These are phyloP conservation scores for Pichia nanzhaoensis DNA, from an alignment of 805 yeast genomes.

Conservation along the genomic window DNA sequence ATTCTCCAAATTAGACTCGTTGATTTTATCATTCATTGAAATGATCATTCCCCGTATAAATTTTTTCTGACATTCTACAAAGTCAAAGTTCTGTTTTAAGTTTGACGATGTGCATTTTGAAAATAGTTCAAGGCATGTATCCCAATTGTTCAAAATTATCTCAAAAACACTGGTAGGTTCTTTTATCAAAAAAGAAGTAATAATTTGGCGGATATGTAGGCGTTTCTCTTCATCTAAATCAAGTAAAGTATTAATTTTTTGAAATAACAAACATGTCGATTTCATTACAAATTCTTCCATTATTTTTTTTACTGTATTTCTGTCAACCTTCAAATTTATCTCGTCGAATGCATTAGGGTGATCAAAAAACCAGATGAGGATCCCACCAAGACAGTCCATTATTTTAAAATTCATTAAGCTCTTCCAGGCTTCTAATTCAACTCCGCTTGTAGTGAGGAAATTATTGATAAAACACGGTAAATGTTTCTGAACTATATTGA, in stretches of 20 bases:
- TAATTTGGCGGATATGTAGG: background rate
- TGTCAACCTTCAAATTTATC: background rate
- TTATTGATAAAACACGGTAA: background rate
- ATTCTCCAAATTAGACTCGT: background rate
- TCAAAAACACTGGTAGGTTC: background rate
- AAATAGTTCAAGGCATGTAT: background rate
- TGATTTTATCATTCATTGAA: background rate
- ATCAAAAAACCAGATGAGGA: constrained; percentile 5
- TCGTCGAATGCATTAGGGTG: constrained; percentile 1
- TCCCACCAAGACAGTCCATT: constrained; percentile 10
- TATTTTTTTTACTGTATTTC: background rate
- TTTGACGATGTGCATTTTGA: background rate
- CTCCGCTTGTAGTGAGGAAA: background rate
- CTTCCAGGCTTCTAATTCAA: constrained; percentile 3
- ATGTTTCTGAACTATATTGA: background rate
- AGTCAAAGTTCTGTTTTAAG: background rate
- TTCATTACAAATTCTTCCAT: constrained; percentile 2
- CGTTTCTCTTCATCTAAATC: background rate
- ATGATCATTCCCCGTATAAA: background rate
- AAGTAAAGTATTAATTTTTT: background rate
- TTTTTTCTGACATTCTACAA: background rate
- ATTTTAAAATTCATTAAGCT: constrained; percentile 15
- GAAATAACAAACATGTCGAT: background rate
- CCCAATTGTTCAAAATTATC: constrained; percentile 5
- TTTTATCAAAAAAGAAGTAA: constrained; percentile 1